These are phyloP conservation scores for Syzygium jambos DNA, from an alignment of 345 rosid species.

Conservation along the genomic window DNA sequence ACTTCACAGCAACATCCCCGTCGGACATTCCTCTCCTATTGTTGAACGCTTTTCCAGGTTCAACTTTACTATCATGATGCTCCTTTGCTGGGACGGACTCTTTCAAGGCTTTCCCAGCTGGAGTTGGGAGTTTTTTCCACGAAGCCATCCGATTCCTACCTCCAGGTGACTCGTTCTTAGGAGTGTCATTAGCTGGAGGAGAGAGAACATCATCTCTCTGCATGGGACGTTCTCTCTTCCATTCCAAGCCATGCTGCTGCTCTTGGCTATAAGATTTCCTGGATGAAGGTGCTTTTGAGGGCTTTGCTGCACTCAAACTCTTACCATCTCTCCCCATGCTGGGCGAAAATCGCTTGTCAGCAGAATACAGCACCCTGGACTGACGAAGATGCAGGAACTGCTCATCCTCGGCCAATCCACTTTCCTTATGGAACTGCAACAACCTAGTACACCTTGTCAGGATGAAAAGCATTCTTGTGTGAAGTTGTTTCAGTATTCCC, in stretches of 20 bases:
- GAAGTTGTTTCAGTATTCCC: constrained; percentile 86
- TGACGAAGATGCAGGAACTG: constrained; percentile 67
- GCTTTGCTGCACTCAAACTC: constrained; percentile 54
- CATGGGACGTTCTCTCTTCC: constrained; percentile 50
- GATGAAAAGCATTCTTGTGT: constrained; percentile 96
- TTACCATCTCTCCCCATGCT: constrained; percentile 44
- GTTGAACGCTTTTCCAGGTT: constrained; percentile 26
- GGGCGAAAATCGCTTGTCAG: constrained; percentile 57
- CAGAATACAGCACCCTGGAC: constrained; percentile 65
- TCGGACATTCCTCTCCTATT: constrained; percentile 32
- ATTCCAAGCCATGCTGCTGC: constrained; percentile 72
- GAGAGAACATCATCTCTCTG: constrained; percentile 33
- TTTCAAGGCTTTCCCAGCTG: constrained; percentile 45
- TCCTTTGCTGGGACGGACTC: constrained; percentile 48
- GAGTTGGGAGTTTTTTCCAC: constrained; percentile 89
- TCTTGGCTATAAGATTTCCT: constrained; percentile 94
- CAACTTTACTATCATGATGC: constrained; percentile 41
- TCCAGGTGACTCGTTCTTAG: constrained; percentile 50
- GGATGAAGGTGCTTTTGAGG: constrained; percentile 37
- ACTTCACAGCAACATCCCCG: constrained; percentile 24
- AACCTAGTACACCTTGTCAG: constrained; percentile 96
- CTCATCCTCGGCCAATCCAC: constrained; percentile 76
- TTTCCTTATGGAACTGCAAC: constrained; percentile 99
- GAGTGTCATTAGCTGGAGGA: constrained; percentile 24
- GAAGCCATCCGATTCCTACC: constrained; percentile 75